Evolutionary conservation across 2,329 filamentous ascomycete genomes (phyloP).

Genomic region (Exophiala alcalophila): DNA sequence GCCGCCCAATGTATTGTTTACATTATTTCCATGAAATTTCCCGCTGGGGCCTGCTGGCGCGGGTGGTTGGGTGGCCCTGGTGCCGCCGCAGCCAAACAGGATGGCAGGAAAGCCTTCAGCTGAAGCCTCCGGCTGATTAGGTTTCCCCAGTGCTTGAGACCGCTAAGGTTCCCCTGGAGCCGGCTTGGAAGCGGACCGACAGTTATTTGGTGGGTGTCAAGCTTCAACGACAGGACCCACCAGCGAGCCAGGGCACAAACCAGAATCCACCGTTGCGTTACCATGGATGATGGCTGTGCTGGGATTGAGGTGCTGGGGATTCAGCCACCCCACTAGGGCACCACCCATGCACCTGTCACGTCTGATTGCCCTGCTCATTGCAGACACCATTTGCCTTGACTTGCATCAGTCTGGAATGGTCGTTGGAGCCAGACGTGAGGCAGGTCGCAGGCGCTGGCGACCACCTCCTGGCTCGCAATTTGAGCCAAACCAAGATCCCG

Average conservation of each 20-base stretch:
- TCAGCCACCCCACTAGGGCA: conserved; percentile 17
- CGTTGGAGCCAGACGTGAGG: neutral
- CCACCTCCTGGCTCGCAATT: conserved; percentile 4
- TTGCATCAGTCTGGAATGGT: conserved; percentile 8
- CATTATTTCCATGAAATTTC: too few species aligned
- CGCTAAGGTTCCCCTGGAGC: conserved; percentile 12
- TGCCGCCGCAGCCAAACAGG: conserved; percentile 1
- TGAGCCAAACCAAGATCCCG: too few species aligned
- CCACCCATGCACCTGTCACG: conserved; percentile 10
- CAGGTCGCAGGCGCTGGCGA: conserved; percentile 1
- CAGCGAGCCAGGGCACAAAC: conserved; percentile 19
- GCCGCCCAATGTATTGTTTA: too few species aligned
- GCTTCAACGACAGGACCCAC: conserved; percentile 5
- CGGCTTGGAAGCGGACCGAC: neutral
- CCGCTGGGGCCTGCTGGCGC: too few species aligned
- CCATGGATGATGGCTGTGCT: conserved; percentile 1
- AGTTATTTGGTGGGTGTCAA: conserved; percentile 10
- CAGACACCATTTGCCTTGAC: conserved; percentile 6
- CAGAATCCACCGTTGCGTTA: too few species aligned
- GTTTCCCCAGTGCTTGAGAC: conserved; percentile 14
- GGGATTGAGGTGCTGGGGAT: conserved; percentile 16
- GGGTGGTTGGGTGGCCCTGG: too few species aligned
- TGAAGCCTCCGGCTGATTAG: conserved; percentile 1
- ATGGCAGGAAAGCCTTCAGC: conserved; percentile 5
- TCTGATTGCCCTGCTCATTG: conserved; percentile 17